Percentiles rank a stretch among this genome's conserved stretches.
Evolutionary conservation across 805 yeast species (phyloP).

Genomic region (Wickerhamiella sorbophila): DNA sequence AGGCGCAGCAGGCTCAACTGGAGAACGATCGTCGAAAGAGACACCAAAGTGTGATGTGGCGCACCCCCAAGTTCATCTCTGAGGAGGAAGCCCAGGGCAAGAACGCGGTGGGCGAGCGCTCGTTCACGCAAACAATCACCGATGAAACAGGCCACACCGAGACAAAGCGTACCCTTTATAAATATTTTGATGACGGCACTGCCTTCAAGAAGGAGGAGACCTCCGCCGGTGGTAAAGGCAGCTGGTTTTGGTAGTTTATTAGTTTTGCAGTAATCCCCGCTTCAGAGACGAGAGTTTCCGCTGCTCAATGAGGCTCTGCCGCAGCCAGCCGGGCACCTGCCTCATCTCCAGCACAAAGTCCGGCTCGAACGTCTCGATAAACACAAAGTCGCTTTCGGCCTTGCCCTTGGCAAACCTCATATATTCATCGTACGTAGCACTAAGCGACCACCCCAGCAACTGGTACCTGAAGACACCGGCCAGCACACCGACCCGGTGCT

Average conservation of each 20-base stretch:
- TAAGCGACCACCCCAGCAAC: constrained; percentile 83
- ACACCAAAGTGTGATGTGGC: not conserved
- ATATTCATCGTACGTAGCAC: constrained; percentile 89
- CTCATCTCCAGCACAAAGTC: constrained; percentile 34
- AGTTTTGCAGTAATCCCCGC: not conserved
- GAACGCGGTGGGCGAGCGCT: constrained; percentile 17
- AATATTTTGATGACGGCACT: constrained; percentile 24
- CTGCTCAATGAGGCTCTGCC: not conserved
- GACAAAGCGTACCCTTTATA: constrained; percentile 20
- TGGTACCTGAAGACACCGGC: constrained; percentile 82
- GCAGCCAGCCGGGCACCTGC: constrained; percentile 51
- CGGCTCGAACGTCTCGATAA: constrained; percentile 71
- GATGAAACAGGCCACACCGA: constrained; percentile 21
- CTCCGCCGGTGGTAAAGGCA: not conserved
- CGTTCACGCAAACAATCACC: constrained; percentile 17
- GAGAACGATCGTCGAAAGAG: not conserved
- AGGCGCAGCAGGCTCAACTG: not conserved
- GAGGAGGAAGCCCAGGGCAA: constrained; percentile 22
- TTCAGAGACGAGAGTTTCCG: not conserved
- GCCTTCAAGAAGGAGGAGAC: constrained; percentile 10
- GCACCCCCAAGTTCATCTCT: constrained; percentile 10
- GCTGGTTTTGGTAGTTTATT: not conserved
- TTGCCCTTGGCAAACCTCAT: constrained; percentile 86
- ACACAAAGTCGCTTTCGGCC: constrained; percentile 71
- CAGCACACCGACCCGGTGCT: constrained; percentile 84